These are phyloP conservation scores for Pezicula neosporulosa DNA, from an alignment of 2,329 filamentous ascomycete genomes.

Conservation along the genomic window DNA sequence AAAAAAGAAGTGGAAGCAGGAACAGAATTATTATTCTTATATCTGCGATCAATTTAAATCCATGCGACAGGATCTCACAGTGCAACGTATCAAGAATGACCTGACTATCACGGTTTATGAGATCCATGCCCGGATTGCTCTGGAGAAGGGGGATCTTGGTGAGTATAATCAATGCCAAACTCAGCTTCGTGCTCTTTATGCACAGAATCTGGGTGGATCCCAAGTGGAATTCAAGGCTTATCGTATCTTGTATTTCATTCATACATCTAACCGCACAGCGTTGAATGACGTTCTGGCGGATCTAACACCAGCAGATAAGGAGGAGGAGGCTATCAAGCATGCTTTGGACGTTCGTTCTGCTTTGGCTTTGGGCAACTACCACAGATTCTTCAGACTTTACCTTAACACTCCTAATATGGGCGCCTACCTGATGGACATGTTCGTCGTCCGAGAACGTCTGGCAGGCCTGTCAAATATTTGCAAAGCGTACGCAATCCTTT, in stretches of 20 bases:
- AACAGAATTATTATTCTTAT: constrained; percentile 95
- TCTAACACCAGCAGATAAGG: constrained; percentile 97
- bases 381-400: constrained; percentile 96
- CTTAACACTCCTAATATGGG: constrained; percentile 95
- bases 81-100: constrained; percentile 93
- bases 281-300: constrained; percentile 98
- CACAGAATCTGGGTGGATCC: constrained; percentile 81
- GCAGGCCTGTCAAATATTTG: constrained; percentile 88
- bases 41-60: constrained; percentile 99
- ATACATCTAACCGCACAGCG: constrained; percentile 96
- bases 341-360: constrained; percentile 88
- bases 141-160: constrained; percentile 99
- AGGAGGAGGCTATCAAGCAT: constrained; percentile 80
- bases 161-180: constrained; percentile 99
- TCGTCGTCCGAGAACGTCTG: constrained; percentile 89
- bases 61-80: constrained; percentile 93
- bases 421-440: constrained; percentile 98
- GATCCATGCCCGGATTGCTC: constrained; percentile 92
- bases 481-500: constrained; percentile 72
- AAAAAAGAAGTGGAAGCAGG: constrained; percentile 91
- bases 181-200: constrained; percentile 89
- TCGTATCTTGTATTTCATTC: constrained; percentile 99
- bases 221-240: constrained; percentile 97
- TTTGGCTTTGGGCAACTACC: constrained; percentile 90
- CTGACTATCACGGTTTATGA: constrained; percentile 97